Evolutionary conservation across 2,329 filamentous ascomycete genomes (phyloP).

Genomic region (Fusarium tjaetaba): DNA sequence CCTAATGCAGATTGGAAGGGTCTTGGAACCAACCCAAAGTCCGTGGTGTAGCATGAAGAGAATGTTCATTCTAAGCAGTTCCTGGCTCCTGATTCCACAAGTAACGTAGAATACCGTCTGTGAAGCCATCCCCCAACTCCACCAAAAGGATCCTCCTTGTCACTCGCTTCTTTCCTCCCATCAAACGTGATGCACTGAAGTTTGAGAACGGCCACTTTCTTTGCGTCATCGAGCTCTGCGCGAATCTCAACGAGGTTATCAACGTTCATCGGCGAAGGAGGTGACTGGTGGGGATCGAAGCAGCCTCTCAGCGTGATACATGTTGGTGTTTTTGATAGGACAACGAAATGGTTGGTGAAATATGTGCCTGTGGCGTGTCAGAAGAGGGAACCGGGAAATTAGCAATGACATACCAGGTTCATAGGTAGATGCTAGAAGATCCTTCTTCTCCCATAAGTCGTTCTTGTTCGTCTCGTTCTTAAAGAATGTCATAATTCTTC

Average conservation of each 20-base stretch:
- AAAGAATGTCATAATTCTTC: constrained; percentile 16
- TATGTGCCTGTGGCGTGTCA: constrained; percentile 10
- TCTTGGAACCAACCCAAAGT: background rate
- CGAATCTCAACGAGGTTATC: constrained; percentile 32
- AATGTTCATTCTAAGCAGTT: constrained; percentile 7
- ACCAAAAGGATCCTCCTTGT: constrained; percentile 23
- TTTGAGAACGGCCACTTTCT: background rate
- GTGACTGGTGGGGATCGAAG: constrained; percentile 17
- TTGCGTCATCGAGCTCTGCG: background rate
- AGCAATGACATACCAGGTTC: constrained; percentile 11
- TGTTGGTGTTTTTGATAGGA: constrained; percentile 23
- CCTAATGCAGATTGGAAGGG: too few relatives aligned
- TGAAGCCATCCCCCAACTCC: constrained; percentile 35
- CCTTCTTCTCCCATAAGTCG: constrained; percentile 32
- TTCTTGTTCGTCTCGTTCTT: constrained; percentile 9
- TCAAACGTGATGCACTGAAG: constrained; percentile 27
- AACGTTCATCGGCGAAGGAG: background rate
- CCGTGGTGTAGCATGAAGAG: background rate
- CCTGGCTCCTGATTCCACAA: constrained; percentile 35
- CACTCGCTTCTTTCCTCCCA: constrained; percentile 17
- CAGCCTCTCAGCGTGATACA: constrained; percentile 29
- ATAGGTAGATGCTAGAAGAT: constrained; percentile 26
- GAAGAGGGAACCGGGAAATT: accelerated
- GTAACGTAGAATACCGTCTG: constrained; percentile 19
- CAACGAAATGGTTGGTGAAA: constrained; percentile 32